Evolutionary conservation across 179 eudicot species (phyloP).

Genomic region (Nepenthes alata): DNA sequence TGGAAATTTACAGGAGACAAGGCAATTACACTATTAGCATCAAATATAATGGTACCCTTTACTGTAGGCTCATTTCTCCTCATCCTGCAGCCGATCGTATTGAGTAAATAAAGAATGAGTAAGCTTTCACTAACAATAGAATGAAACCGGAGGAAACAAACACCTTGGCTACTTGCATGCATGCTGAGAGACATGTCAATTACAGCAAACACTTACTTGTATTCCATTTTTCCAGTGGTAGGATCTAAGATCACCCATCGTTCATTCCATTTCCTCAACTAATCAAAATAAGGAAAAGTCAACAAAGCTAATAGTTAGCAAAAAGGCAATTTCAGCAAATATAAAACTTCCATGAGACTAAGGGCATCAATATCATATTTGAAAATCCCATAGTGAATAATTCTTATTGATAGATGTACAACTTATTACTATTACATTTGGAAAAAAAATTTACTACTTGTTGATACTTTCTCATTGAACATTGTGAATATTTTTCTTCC

Average conservation of each 20-base stretch:
- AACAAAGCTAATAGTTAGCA: constrained; percentile 4
- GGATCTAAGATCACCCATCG: constrained; percentile 97
- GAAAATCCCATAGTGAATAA: no score
- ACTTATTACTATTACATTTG: no score
- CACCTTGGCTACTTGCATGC: not conserved
- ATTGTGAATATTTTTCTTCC: no score
- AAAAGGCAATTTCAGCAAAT: not conserved
- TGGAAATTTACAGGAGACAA: constrained; percentile 96
- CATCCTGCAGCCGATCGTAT: constrained; percentile 37
- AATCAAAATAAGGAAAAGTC: constrained; percentile 3
- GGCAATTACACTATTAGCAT: constrained; percentile 79
- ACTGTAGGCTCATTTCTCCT: constrained; percentile 85
- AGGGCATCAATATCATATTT: not conserved
- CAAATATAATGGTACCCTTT: constrained; percentile 76
- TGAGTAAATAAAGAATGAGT: constrained; percentile 1
- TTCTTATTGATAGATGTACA: no score
- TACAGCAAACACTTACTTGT: constrained; percentile 51
- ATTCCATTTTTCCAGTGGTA: constrained; percentile 97
- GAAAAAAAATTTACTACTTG: no score
- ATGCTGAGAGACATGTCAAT: not conserved
- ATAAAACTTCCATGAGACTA: not conserved
- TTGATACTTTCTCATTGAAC: no score
- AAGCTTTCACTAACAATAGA: not conserved
- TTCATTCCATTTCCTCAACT: constrained; percentile 98
- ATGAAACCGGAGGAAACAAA: not conserved